Evolutionary conservation across 371 early-diverging fungal species (phyloP).

Genomic region (Rhizopus stolonifer): DNA sequence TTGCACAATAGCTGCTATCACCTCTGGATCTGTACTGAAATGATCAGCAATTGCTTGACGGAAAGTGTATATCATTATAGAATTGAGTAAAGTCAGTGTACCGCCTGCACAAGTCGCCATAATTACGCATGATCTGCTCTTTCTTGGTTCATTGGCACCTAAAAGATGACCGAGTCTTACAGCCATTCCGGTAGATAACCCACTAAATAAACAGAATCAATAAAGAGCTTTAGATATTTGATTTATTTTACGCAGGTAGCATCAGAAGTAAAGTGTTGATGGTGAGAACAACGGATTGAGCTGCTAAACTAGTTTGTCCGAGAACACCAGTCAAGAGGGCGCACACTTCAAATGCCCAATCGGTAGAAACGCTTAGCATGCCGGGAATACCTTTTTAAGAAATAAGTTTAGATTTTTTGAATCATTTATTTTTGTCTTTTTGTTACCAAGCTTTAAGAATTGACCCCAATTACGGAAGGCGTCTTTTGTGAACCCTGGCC

Average conservation of each 20-base stretch:
- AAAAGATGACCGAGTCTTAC: constrained; percentile 44
- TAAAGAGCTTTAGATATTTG: background rate
- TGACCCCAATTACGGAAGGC: constrained; percentile 34
- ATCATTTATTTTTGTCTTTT: background rate
- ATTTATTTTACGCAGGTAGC: constrained; percentile 33
- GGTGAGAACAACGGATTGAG: constrained; percentile 39
- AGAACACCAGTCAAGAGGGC: constrained; percentile 43
- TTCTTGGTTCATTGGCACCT: constrained; percentile 31
- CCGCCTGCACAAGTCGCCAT: constrained; percentile 19
- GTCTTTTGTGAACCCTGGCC: constrained; percentile 37
- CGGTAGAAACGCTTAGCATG: constrained; percentile 46
- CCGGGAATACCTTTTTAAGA: constrained; percentile 38
- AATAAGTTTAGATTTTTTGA: background rate
- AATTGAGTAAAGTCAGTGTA: constrained; percentile 20
- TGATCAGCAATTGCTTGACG: constrained; percentile 28
- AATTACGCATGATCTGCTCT: constrained; percentile 25
- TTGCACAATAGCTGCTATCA: constrained; percentile 45
- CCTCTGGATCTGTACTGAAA: constrained; percentile 52
- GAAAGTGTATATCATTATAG: constrained; percentile 21
- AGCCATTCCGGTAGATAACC: constrained; percentile 29
- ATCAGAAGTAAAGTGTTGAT: constrained; percentile 35
- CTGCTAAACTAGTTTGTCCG: constrained; percentile 43
- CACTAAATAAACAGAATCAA: constrained; percentile 16
- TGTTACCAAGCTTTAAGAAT: constrained; percentile 41
- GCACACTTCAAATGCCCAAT: constrained; percentile 54